A percentile compares a stretch with the other conserved stretches of the same genome.
phyloP scores from a whole-genome alignment of 495 filamentous ascomycete species.

The Physcia stellaris region DNA sequence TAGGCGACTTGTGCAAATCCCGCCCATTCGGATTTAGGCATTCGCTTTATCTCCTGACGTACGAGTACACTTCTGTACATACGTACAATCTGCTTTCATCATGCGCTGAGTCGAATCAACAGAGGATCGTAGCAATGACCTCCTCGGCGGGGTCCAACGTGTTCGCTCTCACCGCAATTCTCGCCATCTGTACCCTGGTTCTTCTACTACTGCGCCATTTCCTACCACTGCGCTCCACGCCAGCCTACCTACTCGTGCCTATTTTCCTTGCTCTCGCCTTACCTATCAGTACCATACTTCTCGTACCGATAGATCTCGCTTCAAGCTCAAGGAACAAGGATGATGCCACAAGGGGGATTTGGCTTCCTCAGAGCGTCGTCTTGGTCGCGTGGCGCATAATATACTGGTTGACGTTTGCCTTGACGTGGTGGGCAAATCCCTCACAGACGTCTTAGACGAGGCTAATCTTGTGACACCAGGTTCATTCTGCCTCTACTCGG shows the following conservation, averaged over 20 bases:
- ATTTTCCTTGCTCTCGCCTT: slow-evolving; percentile 89
- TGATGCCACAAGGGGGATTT: slow-evolving; percentile 48
- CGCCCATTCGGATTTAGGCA: too few species aligned
- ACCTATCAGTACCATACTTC: slow-evolving; percentile 81
- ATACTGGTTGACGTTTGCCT: slow-evolving; percentile 90
- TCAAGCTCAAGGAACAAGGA: slow-evolving; percentile 63
- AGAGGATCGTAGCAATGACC: too few species aligned
- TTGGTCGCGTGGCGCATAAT: slow-evolving; percentile 81
- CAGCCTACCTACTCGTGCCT: slow-evolving; percentile 78
- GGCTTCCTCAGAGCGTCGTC: slow-evolving; percentile 52
- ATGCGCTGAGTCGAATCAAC: too few species aligned
- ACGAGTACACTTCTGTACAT: too few species aligned
- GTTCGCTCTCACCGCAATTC: slow-evolving; percentile 57
- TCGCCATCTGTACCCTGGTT: slow-evolving; percentile 59
- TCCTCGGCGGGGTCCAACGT: slow-evolving; percentile 51
- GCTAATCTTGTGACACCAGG: slow-evolving; percentile 39
- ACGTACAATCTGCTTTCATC: too few species aligned
- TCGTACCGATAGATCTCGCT: slow-evolving; percentile 92
- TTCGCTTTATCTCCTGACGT: too few species aligned
- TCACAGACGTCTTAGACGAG: slow-evolving; percentile 1
- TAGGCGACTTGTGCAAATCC: too few species aligned
- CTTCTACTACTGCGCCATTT: slow-evolving; percentile 78
- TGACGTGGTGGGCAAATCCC: slow-evolving; percentile 62
- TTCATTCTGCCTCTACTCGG: slow-evolving; percentile 85
- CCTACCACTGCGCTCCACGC: slow-evolving; percentile 78